Conservation (phyloP, 208 protist species). For the Crithidia fasciculata region DNA sequence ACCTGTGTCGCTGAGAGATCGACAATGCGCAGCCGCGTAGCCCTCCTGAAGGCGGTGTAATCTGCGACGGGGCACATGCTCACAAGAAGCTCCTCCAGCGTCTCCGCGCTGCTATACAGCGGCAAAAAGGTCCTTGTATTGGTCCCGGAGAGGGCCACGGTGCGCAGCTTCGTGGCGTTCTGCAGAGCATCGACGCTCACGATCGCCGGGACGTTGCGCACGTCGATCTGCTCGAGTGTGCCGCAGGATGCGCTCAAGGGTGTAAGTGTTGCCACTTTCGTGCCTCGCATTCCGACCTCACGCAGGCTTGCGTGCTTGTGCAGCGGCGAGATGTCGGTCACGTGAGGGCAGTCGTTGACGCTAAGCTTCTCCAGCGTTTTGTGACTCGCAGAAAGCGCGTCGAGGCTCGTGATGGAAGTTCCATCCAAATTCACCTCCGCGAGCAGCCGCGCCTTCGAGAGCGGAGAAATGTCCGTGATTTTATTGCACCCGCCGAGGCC, state of each 20-base stretch:
- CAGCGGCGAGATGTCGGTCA: not conserved
- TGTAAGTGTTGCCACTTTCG: not conserved
- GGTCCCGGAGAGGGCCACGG: not conserved
- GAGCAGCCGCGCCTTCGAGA: not conserved
- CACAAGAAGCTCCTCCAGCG: slow-evolving; percentile 2
- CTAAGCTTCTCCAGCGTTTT: slow-evolving; percentile 6
- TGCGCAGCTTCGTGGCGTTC: slow-evolving; percentile 4
- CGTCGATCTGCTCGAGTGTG: not conserved
- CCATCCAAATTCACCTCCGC: not conserved
- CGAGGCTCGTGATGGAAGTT: not conserved
- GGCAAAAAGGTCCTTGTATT: not conserved
- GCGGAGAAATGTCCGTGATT: not conserved
- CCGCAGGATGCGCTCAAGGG: not conserved
- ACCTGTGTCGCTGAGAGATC: not conserved
- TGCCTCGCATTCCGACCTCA: slow-evolving; percentile 1
- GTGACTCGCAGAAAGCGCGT: not conserved
- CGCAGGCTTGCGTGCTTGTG: not conserved
- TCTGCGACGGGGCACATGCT: not conserved
- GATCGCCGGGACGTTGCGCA: not conserved
- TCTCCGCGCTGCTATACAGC: not conserved
- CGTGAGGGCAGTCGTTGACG: not conserved
- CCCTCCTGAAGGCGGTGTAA: not conserved
- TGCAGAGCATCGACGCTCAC: not conserved
- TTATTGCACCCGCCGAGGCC: not conserved
- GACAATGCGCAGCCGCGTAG: slow-evolving; percentile 2